Conservation (phyloP, 768 basidiomycete genomes). For the Phanerochaete carnosa region DNA sequence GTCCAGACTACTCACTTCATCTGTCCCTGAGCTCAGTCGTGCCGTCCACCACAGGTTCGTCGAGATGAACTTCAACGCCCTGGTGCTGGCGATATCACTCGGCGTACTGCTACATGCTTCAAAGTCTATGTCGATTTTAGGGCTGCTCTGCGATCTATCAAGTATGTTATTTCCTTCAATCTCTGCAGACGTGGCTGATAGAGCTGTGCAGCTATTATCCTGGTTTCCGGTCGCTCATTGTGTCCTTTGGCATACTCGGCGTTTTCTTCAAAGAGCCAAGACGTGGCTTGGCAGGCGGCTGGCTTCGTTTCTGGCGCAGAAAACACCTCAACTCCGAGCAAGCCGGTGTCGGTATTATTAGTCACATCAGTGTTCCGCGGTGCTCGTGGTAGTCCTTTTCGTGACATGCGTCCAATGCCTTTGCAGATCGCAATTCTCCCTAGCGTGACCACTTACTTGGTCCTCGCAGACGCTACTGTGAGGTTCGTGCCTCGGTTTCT, state of each 20-base stretch:
- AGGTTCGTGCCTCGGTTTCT: not conserved
- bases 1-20: too few species aligned
- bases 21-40: too few species aligned
- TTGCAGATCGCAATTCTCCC: not conserved
- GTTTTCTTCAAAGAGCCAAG: not conserved
- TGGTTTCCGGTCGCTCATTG: not conserved
- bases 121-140: not conserved
- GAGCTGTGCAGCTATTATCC: not conserved
- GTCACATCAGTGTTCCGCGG: constrained; percentile 12
- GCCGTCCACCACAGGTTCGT: too few species aligned
- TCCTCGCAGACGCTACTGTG: constrained; percentile 12
- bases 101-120: too few species aligned
- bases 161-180: not conserved
- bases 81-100: too few species aligned
- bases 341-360: constrained; percentile 17
- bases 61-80: too few species aligned
- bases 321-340: constrained; percentile 19
- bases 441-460: not conserved
- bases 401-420: not conserved
- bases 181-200: not conserved
- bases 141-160: not conserved
- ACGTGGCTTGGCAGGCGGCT: constrained; percentile 11
- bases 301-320: constrained; percentile 10
- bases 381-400: not conserved
- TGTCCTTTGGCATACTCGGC: not conserved